Base-by-base conservation (phyloP, 164 flowering plant species). In the Tinospora cordifolia region DNA sequence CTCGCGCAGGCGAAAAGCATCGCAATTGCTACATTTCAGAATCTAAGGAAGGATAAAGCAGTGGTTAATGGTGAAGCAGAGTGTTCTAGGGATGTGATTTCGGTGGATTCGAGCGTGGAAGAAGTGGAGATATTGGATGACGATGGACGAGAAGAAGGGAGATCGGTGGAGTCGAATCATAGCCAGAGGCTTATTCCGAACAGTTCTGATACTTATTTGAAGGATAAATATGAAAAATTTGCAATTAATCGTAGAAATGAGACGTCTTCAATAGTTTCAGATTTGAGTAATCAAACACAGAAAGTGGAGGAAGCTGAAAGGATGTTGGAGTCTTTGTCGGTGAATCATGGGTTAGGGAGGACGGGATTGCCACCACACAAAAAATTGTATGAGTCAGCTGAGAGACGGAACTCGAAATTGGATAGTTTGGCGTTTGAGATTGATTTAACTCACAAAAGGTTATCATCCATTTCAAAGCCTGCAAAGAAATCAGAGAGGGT, bases 401-500 rank as follows among this genome's bases (percentile, higher is more conserved):
- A 76, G 73, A 83, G 70, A 71, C 75, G 87, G 59, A 75, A 77
- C 69, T 17, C 79, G 5, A 88, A 41, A 69, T 72, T 90, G 75
- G 63, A 44, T 4, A 39, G 3, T 10, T 69, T 89, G 74, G 65
- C 30, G 3, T 83, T 71, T 78, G 68, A 82, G 25, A 86, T 88
- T 70, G 73, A 72, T 21, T 73, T 81, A 8, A 14, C 24, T 39
- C 84, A 78, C 82, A 76, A 69, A 64, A 71, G 60, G n/a, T 34
- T 71, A 14, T 44, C 68, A 0, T 39, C 81, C 24, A 65, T 75
- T 19, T 49, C 62, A 15, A 68, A 70, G 73, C 81, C 70, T 36
- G 78, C 83, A 57, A 75, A 85, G 82, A 83, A 84, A 78, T 69
- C 67, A 3, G 83, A 76, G 66, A 77, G 78, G 83, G 85, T 83